phyloP scores from a whole-genome alignment of 257 asterid genomes.

The Nicotiana undulata region DNA sequence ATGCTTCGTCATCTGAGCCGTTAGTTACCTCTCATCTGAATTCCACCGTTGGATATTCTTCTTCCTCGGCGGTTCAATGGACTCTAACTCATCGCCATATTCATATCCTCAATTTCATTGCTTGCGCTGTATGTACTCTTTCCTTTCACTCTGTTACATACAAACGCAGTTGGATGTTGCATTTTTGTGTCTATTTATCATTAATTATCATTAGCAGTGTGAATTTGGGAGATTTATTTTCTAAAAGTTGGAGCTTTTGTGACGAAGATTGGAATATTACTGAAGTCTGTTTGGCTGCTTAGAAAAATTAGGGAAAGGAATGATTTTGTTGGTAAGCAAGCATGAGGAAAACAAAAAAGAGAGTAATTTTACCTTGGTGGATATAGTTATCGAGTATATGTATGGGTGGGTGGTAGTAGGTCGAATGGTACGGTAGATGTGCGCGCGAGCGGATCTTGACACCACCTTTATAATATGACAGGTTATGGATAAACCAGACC shows the following conservation, averaged over 20 bases:
- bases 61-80: constrained; percentile 23
- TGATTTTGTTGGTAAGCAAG: neutral
- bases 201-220: neutral
- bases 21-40: constrained; percentile 31
- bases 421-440: too few species aligned
- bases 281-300: neutral
- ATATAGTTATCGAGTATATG: too few species aligned
- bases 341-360: neutral
- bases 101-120: constrained; percentile 59
- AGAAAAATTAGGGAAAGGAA: neutral
- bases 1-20: constrained; percentile 27
- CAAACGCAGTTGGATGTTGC: neutral
- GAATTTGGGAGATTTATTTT: neutral
- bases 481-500: neutral
- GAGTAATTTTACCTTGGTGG: too few species aligned
- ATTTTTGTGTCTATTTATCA: neutral
- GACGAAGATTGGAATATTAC: neutral
- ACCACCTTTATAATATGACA: neutral
- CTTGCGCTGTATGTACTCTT: constrained; percentile 51
- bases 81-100: constrained; percentile 56
- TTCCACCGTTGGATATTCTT: constrained; percentile 35
- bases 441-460: too few species aligned
- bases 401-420: too few species aligned
- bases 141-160: constrained; percentile 4
- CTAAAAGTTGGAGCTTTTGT: neutral